Evolutionary conservation across 2,329 filamentous ascomycete genomes (phyloP).

Genomic region (Sphaerulina populicola): DNA sequence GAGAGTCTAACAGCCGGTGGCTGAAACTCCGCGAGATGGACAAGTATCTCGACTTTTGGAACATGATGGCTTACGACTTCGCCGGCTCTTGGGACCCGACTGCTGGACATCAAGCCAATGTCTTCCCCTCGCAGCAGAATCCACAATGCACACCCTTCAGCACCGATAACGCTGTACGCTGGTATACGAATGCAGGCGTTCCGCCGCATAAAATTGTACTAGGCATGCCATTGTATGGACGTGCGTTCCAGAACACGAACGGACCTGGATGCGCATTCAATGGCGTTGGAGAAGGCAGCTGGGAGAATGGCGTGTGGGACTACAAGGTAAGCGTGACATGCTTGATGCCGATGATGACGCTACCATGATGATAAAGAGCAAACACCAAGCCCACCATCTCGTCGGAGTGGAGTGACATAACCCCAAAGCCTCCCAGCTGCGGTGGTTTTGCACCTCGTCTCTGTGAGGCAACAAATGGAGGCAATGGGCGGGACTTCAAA

Average conservation of each 20-base stretch:
- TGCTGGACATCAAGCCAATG: conserved; percentile 73
- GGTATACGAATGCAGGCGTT: conserved; percentile 58
- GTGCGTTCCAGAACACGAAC: conserved; percentile 70
- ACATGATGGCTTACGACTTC: conserved; percentile 47
- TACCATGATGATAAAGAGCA: conserved; percentile 37
- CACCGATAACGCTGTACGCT: conserved; percentile 59
- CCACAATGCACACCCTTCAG: conserved; percentile 68
- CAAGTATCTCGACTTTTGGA: conserved; percentile 42
- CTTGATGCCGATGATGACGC: background rate
- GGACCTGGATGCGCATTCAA: conserved; percentile 62
- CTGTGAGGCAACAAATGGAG: conserved; percentile 4
- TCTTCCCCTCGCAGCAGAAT: conserved; percentile 53
- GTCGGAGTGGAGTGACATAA: background rate
- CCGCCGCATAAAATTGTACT: conserved; percentile 66
- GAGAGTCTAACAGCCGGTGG: conserved; percentile 37
- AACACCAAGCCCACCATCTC: conserved; percentile 17
- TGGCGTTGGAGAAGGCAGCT: conserved; percentile 69
- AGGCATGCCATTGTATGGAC: conserved; percentile 88
- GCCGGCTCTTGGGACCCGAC: conserved; percentile 69
- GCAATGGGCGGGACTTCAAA: conserved; percentile 14
- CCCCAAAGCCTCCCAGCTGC: conserved; percentile 11
- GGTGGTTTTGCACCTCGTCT: conserved; percentile 13
- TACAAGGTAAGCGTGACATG: conserved; percentile 52
- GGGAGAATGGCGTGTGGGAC: conserved; percentile 80
- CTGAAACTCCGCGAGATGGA: conserved; percentile 38